Evolutionary conservation across 2,329 filamentous ascomycete species (phyloP), one percentile per base, ranked within the genome.

Genomic region (Cladosporium halotolerans): DNA sequence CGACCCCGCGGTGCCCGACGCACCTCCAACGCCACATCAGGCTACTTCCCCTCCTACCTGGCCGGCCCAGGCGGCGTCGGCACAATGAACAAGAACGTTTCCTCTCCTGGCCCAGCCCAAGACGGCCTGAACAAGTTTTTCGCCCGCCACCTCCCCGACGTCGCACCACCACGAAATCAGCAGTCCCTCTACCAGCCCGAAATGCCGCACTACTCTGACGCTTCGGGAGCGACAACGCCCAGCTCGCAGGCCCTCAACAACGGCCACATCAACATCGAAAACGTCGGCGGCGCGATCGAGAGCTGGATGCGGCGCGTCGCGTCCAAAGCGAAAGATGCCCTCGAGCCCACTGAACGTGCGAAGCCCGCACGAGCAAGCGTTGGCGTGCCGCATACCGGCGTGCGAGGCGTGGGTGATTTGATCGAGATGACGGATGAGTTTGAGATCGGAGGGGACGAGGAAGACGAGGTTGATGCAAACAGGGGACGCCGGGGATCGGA

Each of bases 251-350:
- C 57, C 40, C 45, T 58, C 47, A 52, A 49, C 33, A 49, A 56
- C 40, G 61, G 65, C 16, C 63, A 65, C 6, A 59, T 64, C 19
- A 73, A 76, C 7, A 74, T 97, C 2, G 90, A 96, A 63, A 88
- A 91, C 58, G 85, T 95, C 9, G 90, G 91, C 1, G 86, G 89
- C 5, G 86, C 87, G 2, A 84, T 97, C 31, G 93, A 97, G 71
- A 86, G 85, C 1, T 99, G 93, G 90, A 76, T 97, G 55, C 79
- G 91, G 56, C 89, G 89, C 57, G 84, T 95, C 36, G 89, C 89
- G 55, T 76, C 79, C 5, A 85, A 84, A 64, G 77, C 80, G 4
- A 71, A 67, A 39, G 68, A 50, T 9, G 59, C 56, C 9, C 55
- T 60, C 49, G 55, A 59, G 32, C 50, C 54, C 9, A 49, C 58